phyloP scores from a whole-genome alignment of 2,329 filamentous ascomycete genomes.

The Colletotrichum lini region DNA sequence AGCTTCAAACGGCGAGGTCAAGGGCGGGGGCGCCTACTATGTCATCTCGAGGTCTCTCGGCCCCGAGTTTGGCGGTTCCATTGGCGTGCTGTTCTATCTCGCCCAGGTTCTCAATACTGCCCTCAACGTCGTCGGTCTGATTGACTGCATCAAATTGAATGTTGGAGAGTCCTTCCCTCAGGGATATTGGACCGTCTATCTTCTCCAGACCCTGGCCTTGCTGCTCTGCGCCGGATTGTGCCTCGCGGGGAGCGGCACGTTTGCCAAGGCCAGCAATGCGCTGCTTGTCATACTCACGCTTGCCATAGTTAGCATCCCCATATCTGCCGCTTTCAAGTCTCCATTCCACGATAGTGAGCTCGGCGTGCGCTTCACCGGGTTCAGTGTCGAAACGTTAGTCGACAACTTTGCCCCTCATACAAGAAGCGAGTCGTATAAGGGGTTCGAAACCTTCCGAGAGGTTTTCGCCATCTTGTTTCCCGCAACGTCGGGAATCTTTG shows the following conservation, averaged over 20 bases:
- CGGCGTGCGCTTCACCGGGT: constrained; percentile 83
- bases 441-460: constrained; percentile 80
- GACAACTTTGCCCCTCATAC: constrained; percentile 83
- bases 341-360: constrained; percentile 76
- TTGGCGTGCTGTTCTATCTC: constrained; percentile 90
- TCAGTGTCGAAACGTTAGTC: constrained; percentile 78
- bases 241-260: constrained; percentile 83
- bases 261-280: constrained; percentile 84
- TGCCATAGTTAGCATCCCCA: constrained; percentile 84
- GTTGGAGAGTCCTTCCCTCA: constrained; percentile 77
- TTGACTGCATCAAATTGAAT: constrained; percentile 86
- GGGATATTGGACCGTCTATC: constrained; percentile 83
- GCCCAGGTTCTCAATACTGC: constrained; percentile 90
- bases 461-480: constrained; percentile 91
- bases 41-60: constrained; percentile 88
- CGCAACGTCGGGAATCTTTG: constrained; percentile 70
- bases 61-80: constrained; percentile 90
- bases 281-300: constrained; percentile 79
- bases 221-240: constrained; percentile 81
- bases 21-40: constrained; percentile 90
- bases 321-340: constrained; percentile 78
- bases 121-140: constrained; percentile 87
- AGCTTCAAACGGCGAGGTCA: constrained; percentile 90
- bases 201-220: constrained; percentile 80
- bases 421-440: constrained; percentile 72